These are phyloP conservation scores for Yarrowia alimentaria DNA, from an alignment of 805 yeast species.

Conservation along the genomic window DNA sequence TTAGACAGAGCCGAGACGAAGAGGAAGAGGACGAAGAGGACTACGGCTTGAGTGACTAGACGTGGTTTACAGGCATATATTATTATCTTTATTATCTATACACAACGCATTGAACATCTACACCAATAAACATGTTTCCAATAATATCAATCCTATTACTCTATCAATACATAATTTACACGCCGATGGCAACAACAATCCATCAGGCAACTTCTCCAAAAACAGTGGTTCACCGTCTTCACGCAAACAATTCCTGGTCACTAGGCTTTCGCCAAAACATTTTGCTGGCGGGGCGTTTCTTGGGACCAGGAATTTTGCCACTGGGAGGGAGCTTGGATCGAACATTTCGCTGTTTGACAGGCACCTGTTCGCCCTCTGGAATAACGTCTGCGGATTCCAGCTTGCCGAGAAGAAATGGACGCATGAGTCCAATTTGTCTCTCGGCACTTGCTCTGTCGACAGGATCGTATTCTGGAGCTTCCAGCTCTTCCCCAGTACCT, in stretches of 20 bases:
- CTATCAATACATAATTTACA: constrained; percentile 25
- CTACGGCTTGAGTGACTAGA: constrained; percentile 20
- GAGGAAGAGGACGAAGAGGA: constrained; percentile 9
- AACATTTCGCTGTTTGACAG: constrained; percentile 69
- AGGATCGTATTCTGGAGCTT: constrained; percentile 51
- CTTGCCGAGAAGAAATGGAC: constrained; percentile 49
- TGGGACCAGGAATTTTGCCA: constrained; percentile 65
- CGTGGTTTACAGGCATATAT: no score
- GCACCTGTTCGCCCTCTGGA: constrained; percentile 80
- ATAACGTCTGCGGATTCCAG: constrained; percentile 36
- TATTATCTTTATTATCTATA: no score
- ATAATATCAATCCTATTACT: not conserved
- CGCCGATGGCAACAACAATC: not conserved
- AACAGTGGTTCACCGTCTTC: constrained; percentile 1
- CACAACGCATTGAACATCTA: no score
- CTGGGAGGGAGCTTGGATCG: constrained; percentile 87
- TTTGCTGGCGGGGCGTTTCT: constrained; percentile 23
- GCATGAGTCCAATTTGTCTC: constrained; percentile 56
- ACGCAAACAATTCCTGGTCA: constrained; percentile 13
- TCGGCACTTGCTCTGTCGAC: constrained; percentile 54
- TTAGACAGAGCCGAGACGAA: no score
- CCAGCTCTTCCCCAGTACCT: constrained; percentile 47
- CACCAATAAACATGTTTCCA: no score
- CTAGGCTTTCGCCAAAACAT: constrained; percentile 23
- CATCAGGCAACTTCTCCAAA: constrained; percentile 9